A percentile compares a stretch with the other conserved stretches of the same genome.
Evolutionary conservation across 768 basidiomycete species (phyloP).

Genomic region (Macrocybe gigantea): DNA sequence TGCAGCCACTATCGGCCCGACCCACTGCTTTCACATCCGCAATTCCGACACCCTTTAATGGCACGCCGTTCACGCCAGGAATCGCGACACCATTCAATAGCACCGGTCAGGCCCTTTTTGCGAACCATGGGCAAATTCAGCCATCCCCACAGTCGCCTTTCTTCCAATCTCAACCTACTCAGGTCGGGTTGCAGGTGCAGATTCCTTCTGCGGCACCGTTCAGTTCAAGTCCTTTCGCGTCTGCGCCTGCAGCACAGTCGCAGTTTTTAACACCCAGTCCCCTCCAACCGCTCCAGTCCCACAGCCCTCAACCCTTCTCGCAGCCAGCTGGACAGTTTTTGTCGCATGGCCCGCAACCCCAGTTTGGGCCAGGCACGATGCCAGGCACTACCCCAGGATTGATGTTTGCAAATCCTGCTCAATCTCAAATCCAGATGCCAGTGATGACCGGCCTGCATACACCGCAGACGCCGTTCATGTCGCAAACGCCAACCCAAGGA

Average conservation of each 20-base stretch:
- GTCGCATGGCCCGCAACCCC: constrained; percentile 9
- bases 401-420: constrained; percentile 13
- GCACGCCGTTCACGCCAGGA: constrained; percentile 12
- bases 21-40: constrained; percentile 6
- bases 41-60: neutral
- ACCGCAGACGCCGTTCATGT: too few species aligned
- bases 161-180: constrained; percentile 21
- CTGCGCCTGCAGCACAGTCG: constrained; percentile 19
- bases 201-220: constrained; percentile 6
- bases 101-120: constrained; percentile 17
- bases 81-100: constrained; percentile 20
- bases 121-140: constrained; percentile 9
- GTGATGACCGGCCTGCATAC: too few species aligned
- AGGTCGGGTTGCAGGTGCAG: constrained; percentile 17
- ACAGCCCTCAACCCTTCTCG: constrained; percentile 28
- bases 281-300: constrained; percentile 24
- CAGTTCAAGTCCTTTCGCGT: constrained; percentile 15
- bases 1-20: constrained; percentile 3
- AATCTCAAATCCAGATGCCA: constrained; percentile 23
- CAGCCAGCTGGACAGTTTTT: neutral
- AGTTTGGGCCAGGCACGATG: constrained; percentile 5
- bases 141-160: constrained; percentile 15
- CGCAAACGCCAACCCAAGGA: too few species aligned
- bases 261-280: constrained; percentile 30
- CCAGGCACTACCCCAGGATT: constrained; percentile 7